phyloP scores from a whole-genome alignment of 2,329 filamentous ascomycete species.

The Aspergillus ibericus region DNA sequence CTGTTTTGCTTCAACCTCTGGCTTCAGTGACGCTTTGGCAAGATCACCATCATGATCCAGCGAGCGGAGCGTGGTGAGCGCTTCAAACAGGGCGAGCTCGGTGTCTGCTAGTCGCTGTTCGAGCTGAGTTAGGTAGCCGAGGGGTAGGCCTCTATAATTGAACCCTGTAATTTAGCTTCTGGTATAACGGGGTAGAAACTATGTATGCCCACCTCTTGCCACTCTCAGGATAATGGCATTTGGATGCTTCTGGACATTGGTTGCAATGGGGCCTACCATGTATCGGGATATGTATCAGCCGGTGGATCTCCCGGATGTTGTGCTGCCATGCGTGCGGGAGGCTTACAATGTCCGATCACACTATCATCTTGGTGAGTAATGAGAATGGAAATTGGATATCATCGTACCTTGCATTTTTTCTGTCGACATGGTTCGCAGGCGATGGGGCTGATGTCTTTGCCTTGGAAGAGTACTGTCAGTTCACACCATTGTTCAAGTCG shows the following conservation, averaged over 20 bases:
- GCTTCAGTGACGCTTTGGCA: neutral
- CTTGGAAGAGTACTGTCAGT: too few species aligned
- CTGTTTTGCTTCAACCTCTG: neutral
- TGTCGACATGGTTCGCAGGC: slow-evolving; percentile 21
- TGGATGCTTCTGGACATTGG: slow-evolving; percentile 15
- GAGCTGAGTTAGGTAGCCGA: slow-evolving; percentile 42
- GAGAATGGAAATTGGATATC: too few species aligned
- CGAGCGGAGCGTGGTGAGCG: neutral
- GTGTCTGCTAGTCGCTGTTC: slow-evolving; percentile 39
- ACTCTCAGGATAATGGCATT: slow-evolving; percentile 20
- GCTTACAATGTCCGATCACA: slow-evolving; percentile 20
- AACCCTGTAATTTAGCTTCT: neutral
- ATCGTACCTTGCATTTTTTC: slow-evolving; percentile 21
- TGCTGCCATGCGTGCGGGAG: too few species aligned
- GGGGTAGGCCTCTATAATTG: slow-evolving; percentile 16
- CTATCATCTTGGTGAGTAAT: slow-evolving; percentile 2
- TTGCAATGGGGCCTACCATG: slow-evolving; percentile 15
- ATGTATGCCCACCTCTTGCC: slow-evolving; percentile 18
- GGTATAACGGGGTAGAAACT: too few species aligned
- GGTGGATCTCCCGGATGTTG: too few species aligned
- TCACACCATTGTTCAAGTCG: too few species aligned
- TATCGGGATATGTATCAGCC: too few species aligned
- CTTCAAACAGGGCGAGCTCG: slow-evolving; percentile 26
- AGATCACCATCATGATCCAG: neutral
- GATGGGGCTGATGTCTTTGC: slow-evolving; percentile 11